Conservation (phyloP, 192 early-diverging fungal genomes). For the Phycomyces blakesleeanus region DNA sequence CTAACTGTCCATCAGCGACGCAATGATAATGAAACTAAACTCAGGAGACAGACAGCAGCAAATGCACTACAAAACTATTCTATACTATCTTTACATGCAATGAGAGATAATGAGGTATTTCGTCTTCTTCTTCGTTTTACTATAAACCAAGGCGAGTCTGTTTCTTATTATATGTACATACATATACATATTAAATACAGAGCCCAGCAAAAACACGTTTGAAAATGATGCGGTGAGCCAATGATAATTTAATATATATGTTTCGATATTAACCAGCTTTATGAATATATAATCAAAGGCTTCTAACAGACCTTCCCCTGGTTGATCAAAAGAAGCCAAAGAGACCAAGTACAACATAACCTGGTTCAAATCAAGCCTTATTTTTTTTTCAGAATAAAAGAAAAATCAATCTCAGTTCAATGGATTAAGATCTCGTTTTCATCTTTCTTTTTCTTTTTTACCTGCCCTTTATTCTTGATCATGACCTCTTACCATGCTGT, state of each 20-base stretch:
- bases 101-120: conserved; percentile 12
- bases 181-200: no score
- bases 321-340: no score
- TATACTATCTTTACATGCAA: conserved; percentile 12
- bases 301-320: neutral
- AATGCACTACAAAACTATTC: conserved; percentile 22
- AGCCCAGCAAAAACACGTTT: conserved; percentile 19
- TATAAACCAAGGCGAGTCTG: no score
- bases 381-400: neutral
- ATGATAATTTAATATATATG: neutral
- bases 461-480: neutral
- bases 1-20: conserved; percentile 2
- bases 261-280: neutral
- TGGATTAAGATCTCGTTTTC: neutral
- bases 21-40: conserved; percentile 17
- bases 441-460: neutral
- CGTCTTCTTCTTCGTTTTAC: neutral
- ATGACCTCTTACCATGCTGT: conserved; percentile 20
- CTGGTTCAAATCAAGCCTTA: neutral
- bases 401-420: neutral
- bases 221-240: conserved; percentile 18
- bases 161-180: no score
- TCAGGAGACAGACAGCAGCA: conserved; percentile 17
- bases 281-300: neutral
- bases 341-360: neutral